Percentiles rank a stretch among this genome's conserved stretches.
Conservation (phyloP, 2,329 filamentous ascomycete genomes). For the Macroventuria anomochaeta region DNA sequence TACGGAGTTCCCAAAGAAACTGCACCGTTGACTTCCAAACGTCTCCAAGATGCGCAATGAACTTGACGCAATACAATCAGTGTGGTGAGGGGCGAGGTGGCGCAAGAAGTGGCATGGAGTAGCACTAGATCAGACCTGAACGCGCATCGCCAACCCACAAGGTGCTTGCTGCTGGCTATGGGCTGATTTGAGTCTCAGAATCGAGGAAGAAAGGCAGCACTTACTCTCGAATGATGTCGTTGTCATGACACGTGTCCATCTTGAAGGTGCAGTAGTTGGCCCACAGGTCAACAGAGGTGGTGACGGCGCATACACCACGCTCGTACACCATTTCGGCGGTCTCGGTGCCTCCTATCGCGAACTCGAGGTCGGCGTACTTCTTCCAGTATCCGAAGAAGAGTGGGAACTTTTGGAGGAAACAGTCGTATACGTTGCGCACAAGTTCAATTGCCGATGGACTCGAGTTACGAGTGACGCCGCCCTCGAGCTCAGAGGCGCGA, state of each 20-base stretch:
- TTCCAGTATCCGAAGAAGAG: conserved; percentile 99
- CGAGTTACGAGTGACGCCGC: conserved; percentile 94
- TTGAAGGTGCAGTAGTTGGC: conserved; percentile 98
- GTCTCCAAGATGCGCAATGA: conserved; percentile 14
- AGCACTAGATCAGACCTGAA: conserved; percentile 31
- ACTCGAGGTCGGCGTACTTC: conserved; percentile 97
- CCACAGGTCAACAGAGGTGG: conserved; percentile 95
- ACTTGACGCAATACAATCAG: conserved; percentile 22
- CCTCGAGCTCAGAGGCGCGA: conserved; percentile 83
- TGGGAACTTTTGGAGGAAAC: conserved; percentile 92
- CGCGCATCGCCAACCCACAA: conserved; percentile 21
- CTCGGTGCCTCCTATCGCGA: conserved; percentile 94
- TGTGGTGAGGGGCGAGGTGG: conserved; percentile 48
- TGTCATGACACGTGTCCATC: conserved; percentile 93
- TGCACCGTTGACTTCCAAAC: conserved; percentile 23
- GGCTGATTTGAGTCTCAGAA: conserved; percentile 37
- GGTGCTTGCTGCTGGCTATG: conserved; percentile 32
- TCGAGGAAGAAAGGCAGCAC: conserved; percentile 57
- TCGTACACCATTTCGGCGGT: conserved; percentile 99
- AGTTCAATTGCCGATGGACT: conserved; percentile 90
- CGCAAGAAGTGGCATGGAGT: conserved; percentile 34
- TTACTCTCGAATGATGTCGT: conserved; percentile 99
- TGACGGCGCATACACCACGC: conserved; percentile 89
- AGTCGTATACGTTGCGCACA: conserved; percentile 86
- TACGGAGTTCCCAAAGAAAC: conserved; percentile 14